phyloP scores from a whole-genome alignment of 164 flowering plant species.

The Warburgia ugandensis region DNA sequence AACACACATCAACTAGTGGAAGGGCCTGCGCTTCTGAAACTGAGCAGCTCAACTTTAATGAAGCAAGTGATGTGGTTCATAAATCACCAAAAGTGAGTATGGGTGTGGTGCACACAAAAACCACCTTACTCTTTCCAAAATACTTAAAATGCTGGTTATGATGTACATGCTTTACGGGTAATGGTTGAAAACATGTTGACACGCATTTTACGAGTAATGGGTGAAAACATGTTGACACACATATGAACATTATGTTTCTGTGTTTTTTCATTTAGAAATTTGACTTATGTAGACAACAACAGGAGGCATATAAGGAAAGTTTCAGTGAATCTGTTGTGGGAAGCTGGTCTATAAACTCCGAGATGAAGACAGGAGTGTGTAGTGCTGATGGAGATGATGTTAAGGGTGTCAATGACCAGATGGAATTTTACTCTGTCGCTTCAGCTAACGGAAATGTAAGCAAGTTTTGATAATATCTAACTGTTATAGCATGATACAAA shows the following conservation, averaged over 20 bases:
- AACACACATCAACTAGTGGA: constrained; percentile 30
- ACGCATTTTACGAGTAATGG: no score
- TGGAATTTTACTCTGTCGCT: constrained; percentile 7
- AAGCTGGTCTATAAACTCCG: constrained; percentile 18
- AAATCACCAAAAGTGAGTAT: constrained; percentile 10
- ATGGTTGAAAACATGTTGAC: no score
- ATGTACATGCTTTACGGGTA: no score
- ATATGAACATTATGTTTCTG: background rate
- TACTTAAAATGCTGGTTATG: background rate
- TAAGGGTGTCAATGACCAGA: constrained; percentile 11
- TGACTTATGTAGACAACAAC: constrained; percentile 44
- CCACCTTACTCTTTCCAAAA: constrained; percentile 1
- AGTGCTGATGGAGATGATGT: constrained; percentile 17
- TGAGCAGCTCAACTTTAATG: constrained; percentile 21
- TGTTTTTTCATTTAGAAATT: constrained; percentile 30
- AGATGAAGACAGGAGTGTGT: constrained; percentile 8
- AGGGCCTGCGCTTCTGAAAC: constrained; percentile 17
- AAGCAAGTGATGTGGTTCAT: constrained; percentile 14
- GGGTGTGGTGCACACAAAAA: constrained; percentile 29
- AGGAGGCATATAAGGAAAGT: constrained; percentile 28
- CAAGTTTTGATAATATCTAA: no score
- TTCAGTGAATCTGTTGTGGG: constrained; percentile 14
- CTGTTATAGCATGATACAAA: no score
- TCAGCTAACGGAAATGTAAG: constrained; percentile 46
- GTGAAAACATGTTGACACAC: background rate